Conservation (phyloP, 495 filamentous ascomycete species). For the Trichocladium antarcticum region DNA sequence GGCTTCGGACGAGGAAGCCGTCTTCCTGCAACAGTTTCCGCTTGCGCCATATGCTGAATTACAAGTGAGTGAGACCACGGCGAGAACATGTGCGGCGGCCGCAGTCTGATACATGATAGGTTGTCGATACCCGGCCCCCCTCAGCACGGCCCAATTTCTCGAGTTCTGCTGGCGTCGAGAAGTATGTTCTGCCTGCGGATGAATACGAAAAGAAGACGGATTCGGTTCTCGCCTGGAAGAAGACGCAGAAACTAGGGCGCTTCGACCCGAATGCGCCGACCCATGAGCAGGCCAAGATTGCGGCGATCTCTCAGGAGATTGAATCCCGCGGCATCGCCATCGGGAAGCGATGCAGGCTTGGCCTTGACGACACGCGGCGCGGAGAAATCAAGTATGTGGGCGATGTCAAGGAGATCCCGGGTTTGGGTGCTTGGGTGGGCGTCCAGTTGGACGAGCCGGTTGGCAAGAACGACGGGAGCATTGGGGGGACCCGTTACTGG, state of each 20-base stretch:
- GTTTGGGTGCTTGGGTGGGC: constrained; percentile 69
- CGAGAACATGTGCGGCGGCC: too few species aligned
- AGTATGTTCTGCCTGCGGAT: constrained; percentile 69
- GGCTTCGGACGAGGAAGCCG: constrained; percentile 56
- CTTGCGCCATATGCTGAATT: constrained; percentile 65
- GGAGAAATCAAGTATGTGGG: constrained; percentile 80
- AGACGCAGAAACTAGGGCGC: constrained; percentile 77
- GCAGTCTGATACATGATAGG: constrained; percentile 37
- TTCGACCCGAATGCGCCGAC: constrained; percentile 79
- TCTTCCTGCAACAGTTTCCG: constrained; percentile 49
- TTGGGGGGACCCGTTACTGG: constrained; percentile 71
- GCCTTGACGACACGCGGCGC: constrained; percentile 55
- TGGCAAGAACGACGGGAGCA: constrained; percentile 82
- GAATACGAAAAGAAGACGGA: constrained; percentile 76
- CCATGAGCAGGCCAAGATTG: constrained; percentile 57
- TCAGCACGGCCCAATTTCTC: constrained; percentile 61
- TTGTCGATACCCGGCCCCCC: constrained; percentile 66
- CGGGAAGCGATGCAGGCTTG: constrained; percentile 54
- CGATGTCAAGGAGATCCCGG: constrained; percentile 69
- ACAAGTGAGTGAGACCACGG: constrained; percentile 45
- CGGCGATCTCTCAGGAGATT: constrained; percentile 54
- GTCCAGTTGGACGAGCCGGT: constrained; percentile 75
- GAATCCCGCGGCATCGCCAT: constrained; percentile 52
- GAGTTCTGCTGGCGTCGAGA: constrained; percentile 68
- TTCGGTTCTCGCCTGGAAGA: constrained; percentile 90